Percentiles rank a stretch among this genome's conserved stretches.
These are phyloP conservation scores for Dothidotthia symphoricarpi DNA, from an alignment of 2,329 filamentous ascomycete genomes.

Conservation along the genomic window DNA sequence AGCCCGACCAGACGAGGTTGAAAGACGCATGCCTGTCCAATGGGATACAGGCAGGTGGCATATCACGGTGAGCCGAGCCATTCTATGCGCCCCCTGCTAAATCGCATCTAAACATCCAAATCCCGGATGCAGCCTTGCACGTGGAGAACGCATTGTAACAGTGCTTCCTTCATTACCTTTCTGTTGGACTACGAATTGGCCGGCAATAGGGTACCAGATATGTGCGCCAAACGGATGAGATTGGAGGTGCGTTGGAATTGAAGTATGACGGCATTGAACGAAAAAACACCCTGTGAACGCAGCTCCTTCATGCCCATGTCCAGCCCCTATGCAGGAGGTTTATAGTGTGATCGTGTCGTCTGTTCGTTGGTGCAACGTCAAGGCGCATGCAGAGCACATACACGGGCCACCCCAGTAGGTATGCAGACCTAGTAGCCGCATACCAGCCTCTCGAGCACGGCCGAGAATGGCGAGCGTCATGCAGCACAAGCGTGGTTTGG, in stretches of 20 bases:
- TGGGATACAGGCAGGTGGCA: constrained; percentile 26
- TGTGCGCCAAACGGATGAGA: constrained; percentile 4
- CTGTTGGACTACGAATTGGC: constrained; percentile 15
- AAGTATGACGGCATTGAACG: constrained; percentile 8
- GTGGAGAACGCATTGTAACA: constrained; percentile 21
- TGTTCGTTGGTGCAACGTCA: constrained; percentile 33
- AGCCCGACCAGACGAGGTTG: constrained; percentile 31
- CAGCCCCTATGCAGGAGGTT: constrained; percentile 21
- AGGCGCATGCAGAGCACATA: constrained; percentile 10
- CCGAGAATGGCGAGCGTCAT: constrained; percentile 1
- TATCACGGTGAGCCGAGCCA: constrained; percentile 34
- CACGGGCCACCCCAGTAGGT: constrained; percentile 6
- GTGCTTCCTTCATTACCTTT: constrained; percentile 16
- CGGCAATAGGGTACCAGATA: constrained; percentile 14
- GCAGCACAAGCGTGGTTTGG: constrained; percentile 13
- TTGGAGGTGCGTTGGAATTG: constrained; percentile 9
- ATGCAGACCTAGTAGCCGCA: constrained; percentile 23
- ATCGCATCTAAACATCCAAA: constrained; percentile 23
- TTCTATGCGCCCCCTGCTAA: constrained; percentile 34
- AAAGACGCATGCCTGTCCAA: constrained; percentile 30
- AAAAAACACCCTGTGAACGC: no score
- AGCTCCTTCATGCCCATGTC: no score
- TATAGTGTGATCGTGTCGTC: constrained; percentile 31
- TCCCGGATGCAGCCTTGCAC: constrained; percentile 21
- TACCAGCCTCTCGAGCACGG: constrained; percentile 19